Evolutionary conservation across 2,329 filamentous ascomycete species (phyloP).

Genomic region (Sphaerulina vaccinii): DNA sequence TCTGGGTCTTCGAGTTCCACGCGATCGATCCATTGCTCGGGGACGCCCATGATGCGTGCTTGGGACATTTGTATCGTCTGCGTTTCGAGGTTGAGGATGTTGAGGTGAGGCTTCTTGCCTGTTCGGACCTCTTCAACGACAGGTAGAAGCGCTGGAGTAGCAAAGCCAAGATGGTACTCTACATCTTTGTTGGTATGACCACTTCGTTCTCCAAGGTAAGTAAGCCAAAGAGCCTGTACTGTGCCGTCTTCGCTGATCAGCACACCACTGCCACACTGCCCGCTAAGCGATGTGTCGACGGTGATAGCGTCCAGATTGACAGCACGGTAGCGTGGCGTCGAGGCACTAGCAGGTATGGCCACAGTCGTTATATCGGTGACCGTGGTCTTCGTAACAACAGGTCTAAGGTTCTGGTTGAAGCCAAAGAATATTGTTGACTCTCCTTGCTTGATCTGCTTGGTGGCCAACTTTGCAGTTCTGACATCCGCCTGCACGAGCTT

Average conservation of each 20-base stretch:
- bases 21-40: constrained; percentile 90
- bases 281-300: constrained; percentile 86
- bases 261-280: constrained; percentile 91
- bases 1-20: constrained; percentile 86
- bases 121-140: constrained; percentile 84
- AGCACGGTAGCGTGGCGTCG: constrained; percentile 87
- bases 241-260: constrained; percentile 85
- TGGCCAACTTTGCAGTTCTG: constrained; percentile 79
- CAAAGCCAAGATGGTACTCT: constrained; percentile 92
- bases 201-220: constrained; percentile 88
- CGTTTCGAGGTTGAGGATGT: constrained; percentile 92
- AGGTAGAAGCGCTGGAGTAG: constrained; percentile 82
- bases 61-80: constrained; percentile 96
- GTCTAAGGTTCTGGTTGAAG: constrained; percentile 93
- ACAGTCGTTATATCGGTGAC: constrained; percentile 98
- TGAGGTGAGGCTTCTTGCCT: constrained; percentile 74
- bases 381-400: constrained; percentile 89
- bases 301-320: constrained; percentile 97
- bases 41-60: constrained; percentile 93
- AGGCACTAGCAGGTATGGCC: constrained; percentile 88
- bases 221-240: constrained; percentile 94
- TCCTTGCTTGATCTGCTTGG: constrained; percentile 82
- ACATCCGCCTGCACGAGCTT: constrained; percentile 91
- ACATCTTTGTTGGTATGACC: constrained; percentile 79
- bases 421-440: constrained; percentile 95